Conservation (phyloP, 768 basidiomycete genomes). For the Mycena maculata region DNA sequence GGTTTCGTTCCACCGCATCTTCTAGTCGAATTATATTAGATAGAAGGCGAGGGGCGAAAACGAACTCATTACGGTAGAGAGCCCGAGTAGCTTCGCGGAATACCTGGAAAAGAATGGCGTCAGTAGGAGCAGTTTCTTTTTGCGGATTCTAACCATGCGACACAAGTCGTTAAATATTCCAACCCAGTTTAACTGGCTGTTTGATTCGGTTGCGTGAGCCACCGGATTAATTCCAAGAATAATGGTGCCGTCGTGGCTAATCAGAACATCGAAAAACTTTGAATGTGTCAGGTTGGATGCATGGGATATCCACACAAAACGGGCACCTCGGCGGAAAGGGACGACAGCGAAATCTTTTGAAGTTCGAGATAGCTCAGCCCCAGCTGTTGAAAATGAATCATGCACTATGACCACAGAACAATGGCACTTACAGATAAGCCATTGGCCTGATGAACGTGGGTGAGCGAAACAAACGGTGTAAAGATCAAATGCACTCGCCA, state of each 20-base stretch:
- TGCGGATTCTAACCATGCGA: not conserved
- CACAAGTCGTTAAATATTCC: not conserved
- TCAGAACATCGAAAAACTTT: slow-evolving; percentile 2
- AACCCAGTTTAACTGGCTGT: not conserved
- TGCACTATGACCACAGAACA: not conserved
- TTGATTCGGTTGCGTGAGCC: not conserved
- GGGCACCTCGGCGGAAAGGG: not conserved
- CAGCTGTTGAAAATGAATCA: not conserved
- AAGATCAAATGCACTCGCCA: not conserved
- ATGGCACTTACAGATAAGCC: not conserved
- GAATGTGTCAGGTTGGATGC: not conserved
- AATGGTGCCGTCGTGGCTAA: not conserved
- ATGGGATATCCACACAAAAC: not conserved
- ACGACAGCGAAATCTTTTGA: not conserved
- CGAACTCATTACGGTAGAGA: not conserved
- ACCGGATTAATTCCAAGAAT: not conserved
- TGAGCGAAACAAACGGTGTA: no score
- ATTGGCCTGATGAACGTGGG: not conserved
- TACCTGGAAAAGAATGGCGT: not conserved
- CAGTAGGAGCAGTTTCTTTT: not conserved
- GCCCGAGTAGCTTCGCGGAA: not conserved
- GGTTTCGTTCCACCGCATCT: not conserved
- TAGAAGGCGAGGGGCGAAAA: not conserved
- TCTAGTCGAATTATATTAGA: not conserved
- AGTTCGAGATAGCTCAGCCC: not conserved